These are phyloP conservation scores for Zasmidium citrigriseum DNA, from an alignment of 2,329 filamentous ascomycete genomes.

Conservation along the genomic window DNA sequence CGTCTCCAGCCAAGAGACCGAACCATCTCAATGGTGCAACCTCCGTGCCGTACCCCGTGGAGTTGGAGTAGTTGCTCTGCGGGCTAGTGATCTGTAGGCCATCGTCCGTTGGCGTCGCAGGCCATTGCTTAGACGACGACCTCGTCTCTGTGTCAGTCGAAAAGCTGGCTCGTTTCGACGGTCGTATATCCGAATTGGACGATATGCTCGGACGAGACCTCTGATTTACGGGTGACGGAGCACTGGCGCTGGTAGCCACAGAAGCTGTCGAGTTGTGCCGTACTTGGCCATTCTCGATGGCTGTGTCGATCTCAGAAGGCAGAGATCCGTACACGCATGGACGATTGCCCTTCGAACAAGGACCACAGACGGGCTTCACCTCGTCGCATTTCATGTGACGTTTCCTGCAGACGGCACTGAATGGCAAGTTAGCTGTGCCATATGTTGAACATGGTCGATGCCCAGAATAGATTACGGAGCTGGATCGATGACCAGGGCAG, in stretches of 20 bases:
- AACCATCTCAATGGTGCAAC: slow-evolving; percentile 53
- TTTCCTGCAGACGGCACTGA: slow-evolving; percentile 32
- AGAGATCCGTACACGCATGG: slow-evolving; percentile 42
- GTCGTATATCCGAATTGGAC: background rate
- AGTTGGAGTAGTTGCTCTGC: slow-evolving; percentile 30
- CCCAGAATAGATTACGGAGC: too few species aligned
- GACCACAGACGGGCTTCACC: slow-evolving; percentile 45
- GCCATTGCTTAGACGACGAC: slow-evolving; percentile 16
- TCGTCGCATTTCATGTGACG: slow-evolving; percentile 56
- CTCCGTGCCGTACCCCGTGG: slow-evolving; percentile 36
- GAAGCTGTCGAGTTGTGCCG: background rate
- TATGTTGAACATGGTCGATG: background rate
- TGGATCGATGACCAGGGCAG: too few species aligned
- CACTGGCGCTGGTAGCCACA: background rate
- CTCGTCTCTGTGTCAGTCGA: slow-evolving; percentile 4
- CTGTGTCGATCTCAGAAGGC: slow-evolving; percentile 1
- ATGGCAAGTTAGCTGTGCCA: background rate
- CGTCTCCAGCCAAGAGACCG: slow-evolving; percentile 49
- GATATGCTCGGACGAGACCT: slow-evolving; percentile 3
- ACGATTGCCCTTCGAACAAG: slow-evolving; percentile 46
- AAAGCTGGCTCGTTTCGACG: slow-evolving; percentile 8
- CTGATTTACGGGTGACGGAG: slow-evolving; percentile 1
- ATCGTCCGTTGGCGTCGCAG: slow-evolving; percentile 19
- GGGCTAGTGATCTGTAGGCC: slow-evolving; percentile 24
- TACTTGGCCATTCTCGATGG: background rate